These are phyloP conservation scores for Fusarium subglutinans DNA, from an alignment of 2,329 filamentous ascomycete genomes.

Conservation along the genomic window DNA sequence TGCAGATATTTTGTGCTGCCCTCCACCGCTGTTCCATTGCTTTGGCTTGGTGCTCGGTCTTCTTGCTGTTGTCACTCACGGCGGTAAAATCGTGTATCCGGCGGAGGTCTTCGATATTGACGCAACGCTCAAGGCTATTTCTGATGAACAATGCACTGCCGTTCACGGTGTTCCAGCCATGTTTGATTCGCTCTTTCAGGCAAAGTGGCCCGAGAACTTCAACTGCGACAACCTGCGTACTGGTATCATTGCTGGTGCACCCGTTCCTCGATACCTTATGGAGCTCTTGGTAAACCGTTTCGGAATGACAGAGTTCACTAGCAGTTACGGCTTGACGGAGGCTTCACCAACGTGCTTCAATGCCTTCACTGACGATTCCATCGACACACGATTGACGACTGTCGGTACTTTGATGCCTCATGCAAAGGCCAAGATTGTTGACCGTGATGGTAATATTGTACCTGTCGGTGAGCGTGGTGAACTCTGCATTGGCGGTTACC, in stretches of 20 bases:
- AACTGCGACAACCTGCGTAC: conserved; percentile 69
- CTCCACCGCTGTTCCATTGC: conserved; percentile 86
- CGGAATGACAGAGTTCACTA: conserved; percentile 79
- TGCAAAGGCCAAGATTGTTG: conserved; percentile 79
- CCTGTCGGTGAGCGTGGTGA: conserved; percentile 76
- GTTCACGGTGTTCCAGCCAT: conserved; percentile 86
- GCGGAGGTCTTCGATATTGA: conserved; percentile 76
- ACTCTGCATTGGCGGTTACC: conserved; percentile 81
- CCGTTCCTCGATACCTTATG: conserved; percentile 80
- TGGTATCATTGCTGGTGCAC: conserved; percentile 81
- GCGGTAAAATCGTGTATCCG: conserved; percentile 79
- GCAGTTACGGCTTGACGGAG: conserved; percentile 78
- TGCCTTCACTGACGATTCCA: conserved; percentile 76
- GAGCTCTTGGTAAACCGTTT: conserved; percentile 74
- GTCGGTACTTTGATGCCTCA: conserved; percentile 83
- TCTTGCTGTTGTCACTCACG: conserved; percentile 77
- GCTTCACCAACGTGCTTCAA: conserved; percentile 85
- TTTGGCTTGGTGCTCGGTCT: conserved; percentile 83
- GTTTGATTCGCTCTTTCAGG: conserved; percentile 74
- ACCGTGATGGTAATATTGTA: conserved; percentile 71
- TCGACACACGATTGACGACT: conserved; percentile 72
- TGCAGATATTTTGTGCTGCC: conserved; percentile 78
- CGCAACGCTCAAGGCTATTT: conserved; percentile 73
- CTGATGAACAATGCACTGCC: conserved; percentile 74
- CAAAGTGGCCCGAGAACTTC: conserved; percentile 53